A percentile compares a stretch with the other conserved stretches of the same genome.
These are phyloP conservation scores for Acanthamoeba healyi DNA, from an alignment of 208 protist genomes.

Conservation along the genomic window DNA sequence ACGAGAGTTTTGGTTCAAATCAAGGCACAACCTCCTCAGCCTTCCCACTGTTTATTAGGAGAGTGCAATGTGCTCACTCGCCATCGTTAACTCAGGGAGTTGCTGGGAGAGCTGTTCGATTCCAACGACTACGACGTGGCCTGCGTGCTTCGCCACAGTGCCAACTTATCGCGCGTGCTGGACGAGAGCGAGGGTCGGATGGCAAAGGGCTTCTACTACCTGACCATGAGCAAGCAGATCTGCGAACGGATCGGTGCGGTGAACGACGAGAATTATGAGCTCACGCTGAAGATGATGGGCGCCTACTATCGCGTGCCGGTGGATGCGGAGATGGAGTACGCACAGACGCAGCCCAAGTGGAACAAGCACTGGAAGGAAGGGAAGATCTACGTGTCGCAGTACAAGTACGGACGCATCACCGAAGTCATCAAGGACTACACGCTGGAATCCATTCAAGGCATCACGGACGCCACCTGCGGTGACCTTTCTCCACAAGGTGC, in stretches of 20 bases:
- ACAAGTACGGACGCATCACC: conserved; percentile 44
- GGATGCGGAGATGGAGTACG: not conserved
- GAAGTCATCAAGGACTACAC: conserved; percentile 43
- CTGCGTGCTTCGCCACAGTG: conserved; percentile 12
- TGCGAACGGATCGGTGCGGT: conserved; percentile 19
- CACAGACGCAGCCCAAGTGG: conserved; percentile 16
- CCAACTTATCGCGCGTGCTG: conserved; percentile 5
- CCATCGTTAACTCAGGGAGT: not conserved
- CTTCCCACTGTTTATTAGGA: not conserved
- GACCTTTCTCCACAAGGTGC: not conserved
- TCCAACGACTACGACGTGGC: conserved; percentile 58
- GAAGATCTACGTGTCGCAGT: conserved; percentile 4
- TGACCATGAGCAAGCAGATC: conserved; percentile 62
- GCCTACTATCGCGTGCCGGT: not conserved
- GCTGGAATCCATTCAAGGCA: not conserved
- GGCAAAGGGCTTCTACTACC: conserved; percentile 40
- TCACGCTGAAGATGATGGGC: not conserved
- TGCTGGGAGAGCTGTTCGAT: conserved; percentile 51
- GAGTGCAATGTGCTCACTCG: not conserved
- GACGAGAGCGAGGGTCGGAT: conserved; percentile 19
- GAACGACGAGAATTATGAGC: conserved; percentile 59
- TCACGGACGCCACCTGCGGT: not conserved
- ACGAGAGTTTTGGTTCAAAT: conserved; percentile 23
- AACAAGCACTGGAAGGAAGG: conserved; percentile 63
- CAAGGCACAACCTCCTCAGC: not conserved